phyloP scores from a whole-genome alignment of 2,329 filamentous ascomycete species.

The Aspergillus arachidicola region DNA sequence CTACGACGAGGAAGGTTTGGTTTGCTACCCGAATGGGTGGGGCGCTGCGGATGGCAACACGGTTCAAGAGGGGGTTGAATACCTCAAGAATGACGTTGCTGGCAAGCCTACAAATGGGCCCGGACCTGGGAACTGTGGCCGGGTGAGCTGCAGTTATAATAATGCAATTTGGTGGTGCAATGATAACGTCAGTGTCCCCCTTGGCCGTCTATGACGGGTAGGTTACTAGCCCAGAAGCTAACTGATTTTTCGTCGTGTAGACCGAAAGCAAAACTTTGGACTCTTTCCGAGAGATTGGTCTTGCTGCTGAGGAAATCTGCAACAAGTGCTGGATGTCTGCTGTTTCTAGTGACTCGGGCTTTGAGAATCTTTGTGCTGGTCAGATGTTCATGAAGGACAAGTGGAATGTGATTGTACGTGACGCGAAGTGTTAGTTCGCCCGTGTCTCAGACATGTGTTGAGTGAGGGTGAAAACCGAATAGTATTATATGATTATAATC shows the following conservation, averaged over 20 bases:
- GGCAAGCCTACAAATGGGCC: not conserved
- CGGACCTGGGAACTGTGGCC: not conserved
- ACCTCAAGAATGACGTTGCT: not conserved
- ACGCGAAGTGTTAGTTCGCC: not conserved
- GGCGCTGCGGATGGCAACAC: not conserved
- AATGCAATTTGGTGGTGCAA: not conserved
- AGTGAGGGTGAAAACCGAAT: too few relatives aligned
- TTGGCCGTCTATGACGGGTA: not conserved
- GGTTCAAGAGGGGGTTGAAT: not conserved
- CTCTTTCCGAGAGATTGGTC: not conserved
- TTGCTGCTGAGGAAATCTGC: not conserved
- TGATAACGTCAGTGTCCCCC: not conserved
- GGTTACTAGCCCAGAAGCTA: not conserved
- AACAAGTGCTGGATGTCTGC: not conserved
- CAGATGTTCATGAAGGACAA: not conserved
- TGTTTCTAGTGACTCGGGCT: not conserved
- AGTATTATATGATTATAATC: too few relatives aligned
- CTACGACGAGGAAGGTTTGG: not conserved
- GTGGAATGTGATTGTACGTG: not conserved
- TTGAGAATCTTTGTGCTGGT: not conserved
- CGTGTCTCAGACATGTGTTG: too few relatives aligned
- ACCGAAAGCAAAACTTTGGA: not conserved
- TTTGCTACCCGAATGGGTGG: not conserved
- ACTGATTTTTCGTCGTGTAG: not conserved
- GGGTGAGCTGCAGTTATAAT: not conserved